Evolutionary conservation across 345 rosid species (phyloP), one percentile per base, ranked within the genome.

Genomic region (Eucalyptus grandis): DNA sequence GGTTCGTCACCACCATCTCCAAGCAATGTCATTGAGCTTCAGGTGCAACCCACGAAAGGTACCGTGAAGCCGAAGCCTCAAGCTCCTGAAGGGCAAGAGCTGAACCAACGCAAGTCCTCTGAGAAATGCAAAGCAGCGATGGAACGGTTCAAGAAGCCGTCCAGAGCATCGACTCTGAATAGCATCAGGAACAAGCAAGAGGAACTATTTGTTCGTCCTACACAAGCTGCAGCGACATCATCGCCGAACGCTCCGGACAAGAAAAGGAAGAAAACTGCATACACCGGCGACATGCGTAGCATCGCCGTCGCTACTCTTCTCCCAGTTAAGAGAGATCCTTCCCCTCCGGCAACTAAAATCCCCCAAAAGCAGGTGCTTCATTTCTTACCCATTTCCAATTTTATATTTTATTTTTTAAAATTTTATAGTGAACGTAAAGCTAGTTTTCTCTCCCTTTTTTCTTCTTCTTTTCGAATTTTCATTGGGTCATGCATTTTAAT

Each of bases 301-400:
- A 82, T 21, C 40, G 86, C 88, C 88, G 95, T 93, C 91, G 94
- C 96, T 11, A 90, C 90, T 83, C 91, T 94, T 87, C 95, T 96
- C 88, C 96, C 98, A 7, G 93, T 95, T 88, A 98, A 95, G 94
- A 98, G 92, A 94, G 95, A 94, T 86, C 94, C 96, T 44, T 92
- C 94, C 90, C 95, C 97, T 65, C 95, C 95, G 11, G 93, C 93
- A 50, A 92, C 95, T 14, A 91, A 91, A 90, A 89, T 92, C 87
- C 95, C 94, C 87, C 93, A 89, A 62, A 95, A 95, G 85, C 96
- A 94, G 95, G 99, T 96, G 92, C 19, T 9, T 49, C 26, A 11
- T 51, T 44, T 15, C 53, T 46, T 8, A 11, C 37, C 87, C 80
- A 31, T 27, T 56, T 43, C 24, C 40, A 15, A 6, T 50, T 15